These are phyloP conservation scores for Thelephora aurantiotincta DNA, from an alignment of 768 basidiomycete genomes.

Conservation along the genomic window DNA sequence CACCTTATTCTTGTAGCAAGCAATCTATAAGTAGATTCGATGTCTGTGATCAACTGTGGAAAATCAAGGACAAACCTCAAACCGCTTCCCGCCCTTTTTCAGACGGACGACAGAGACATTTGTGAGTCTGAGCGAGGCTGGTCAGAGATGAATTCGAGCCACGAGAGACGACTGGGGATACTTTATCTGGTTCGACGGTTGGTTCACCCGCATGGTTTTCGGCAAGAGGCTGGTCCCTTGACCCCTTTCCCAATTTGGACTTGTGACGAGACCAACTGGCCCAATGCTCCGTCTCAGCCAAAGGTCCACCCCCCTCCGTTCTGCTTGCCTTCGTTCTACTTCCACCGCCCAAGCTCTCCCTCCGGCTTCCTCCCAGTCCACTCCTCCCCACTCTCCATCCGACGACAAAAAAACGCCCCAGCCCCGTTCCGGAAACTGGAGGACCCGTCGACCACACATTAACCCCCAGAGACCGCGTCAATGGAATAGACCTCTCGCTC, in stretches of 20 bases:
- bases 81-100: slow-evolving; percentile 95
- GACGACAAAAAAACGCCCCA: background rate
- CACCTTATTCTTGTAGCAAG: slow-evolving; percentile 99
- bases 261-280: background rate
- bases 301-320: background rate
- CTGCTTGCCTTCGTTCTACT: background rate
- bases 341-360: background rate
- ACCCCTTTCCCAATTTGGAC: background rate
- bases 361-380: slow-evolving; percentile 16
- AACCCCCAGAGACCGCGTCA: slow-evolving; percentile 34
- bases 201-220: slow-evolving; percentile 41
- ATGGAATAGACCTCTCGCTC: slow-evolving; percentile 51
- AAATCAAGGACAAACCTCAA: slow-evolving; percentile 51
- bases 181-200: slow-evolving; percentile 89
- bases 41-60: background rate
- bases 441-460: slow-evolving; percentile 34
- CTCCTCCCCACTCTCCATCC: no score
- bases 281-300: background rate
- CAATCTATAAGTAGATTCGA: slow-evolving; percentile 44
- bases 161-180: slow-evolving; percentile 15
- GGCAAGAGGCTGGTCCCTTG: background rate
- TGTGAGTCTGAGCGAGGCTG: slow-evolving; percentile 50
- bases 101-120: slow-evolving; percentile 94
- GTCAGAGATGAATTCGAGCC: slow-evolving; percentile 2
- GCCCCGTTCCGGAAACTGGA: slow-evolving; percentile 1